These are phyloP conservation scores for Thalassiosira mediterranea DNA, from an alignment of 352 stramenopile species.

Conservation along the genomic window DNA sequence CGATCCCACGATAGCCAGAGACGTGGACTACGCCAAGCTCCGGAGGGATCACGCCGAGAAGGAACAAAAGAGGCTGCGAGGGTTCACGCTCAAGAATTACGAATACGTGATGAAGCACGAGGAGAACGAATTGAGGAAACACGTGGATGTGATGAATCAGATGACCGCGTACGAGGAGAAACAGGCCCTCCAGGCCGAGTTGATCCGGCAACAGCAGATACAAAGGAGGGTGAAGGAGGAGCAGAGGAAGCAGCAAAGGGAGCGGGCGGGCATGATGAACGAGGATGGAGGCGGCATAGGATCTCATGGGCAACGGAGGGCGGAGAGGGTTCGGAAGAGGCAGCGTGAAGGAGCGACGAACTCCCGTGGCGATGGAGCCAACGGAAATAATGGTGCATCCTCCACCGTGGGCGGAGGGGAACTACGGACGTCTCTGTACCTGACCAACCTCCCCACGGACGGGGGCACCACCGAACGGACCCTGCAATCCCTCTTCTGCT, in stretches of 20 bases:
- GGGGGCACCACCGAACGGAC: conserved; percentile 46
- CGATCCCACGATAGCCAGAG: background rate
- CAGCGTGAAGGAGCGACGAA: background rate
- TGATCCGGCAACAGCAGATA: conserved; percentile 39
- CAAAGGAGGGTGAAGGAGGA: conserved; percentile 18
- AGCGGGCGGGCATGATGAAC: conserved; percentile 30
- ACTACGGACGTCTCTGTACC: conserved; percentile 38
- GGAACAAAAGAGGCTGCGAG: conserved; percentile 49
- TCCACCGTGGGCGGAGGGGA: background rate
- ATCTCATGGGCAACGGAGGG: conserved; percentile 45
- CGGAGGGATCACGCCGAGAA: conserved; percentile 50
- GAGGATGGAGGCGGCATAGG: conserved; percentile 65
- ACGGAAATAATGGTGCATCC: no score
- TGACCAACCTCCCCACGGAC: conserved; percentile 43
- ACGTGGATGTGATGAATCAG: conserved; percentile 60
- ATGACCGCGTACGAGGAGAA: conserved; percentile 41
- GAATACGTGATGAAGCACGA: conserved; percentile 71
- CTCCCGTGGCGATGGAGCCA: no score
- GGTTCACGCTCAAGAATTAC: conserved; percentile 66
- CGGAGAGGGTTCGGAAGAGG: conserved; percentile 39
- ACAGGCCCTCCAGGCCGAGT: conserved; percentile 47
- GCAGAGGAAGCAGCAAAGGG: conserved; percentile 25
- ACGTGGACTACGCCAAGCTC: conserved; percentile 38
- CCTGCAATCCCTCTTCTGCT: conserved; percentile 62
- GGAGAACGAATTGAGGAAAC: conserved; percentile 47